These are phyloP conservation scores for Penicillium sp. DNA, from an alignment of 2,329 filamentous ascomycete species.

Conservation along the genomic window DNA sequence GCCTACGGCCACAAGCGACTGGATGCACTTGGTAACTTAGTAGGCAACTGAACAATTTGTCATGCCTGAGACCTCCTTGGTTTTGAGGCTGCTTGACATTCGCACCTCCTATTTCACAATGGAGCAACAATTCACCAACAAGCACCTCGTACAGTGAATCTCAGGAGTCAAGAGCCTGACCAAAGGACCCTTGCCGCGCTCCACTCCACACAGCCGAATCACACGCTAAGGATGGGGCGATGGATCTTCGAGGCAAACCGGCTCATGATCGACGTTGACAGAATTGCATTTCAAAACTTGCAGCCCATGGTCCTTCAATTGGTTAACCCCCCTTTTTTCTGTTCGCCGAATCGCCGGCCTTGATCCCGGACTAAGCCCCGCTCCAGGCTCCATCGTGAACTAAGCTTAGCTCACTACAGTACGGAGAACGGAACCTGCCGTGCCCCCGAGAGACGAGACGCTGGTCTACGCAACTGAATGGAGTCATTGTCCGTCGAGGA, in stretches of 20 bases:
- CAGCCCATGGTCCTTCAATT: neutral
- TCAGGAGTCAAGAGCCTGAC: neutral
- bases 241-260: constrained; percentile 13
- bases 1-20: neutral
- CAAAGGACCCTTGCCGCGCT: constrained; percentile 18
- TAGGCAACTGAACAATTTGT: too few relatives aligned
- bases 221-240: constrained; percentile 22
- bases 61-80: neutral
- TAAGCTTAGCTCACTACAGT: neutral
- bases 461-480: neutral
- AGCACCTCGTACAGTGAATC: neutral
- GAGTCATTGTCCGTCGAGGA: neutral
- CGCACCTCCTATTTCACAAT: neutral
- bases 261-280: constrained; percentile 11
- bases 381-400: neutral
- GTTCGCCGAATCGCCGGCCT: neutral
- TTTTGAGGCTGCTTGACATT: too few relatives aligned
- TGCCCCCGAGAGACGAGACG: neutral
- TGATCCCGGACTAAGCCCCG: neutral
- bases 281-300: constrained; percentile 9
- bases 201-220: constrained; percentile 21
- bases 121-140: neutral
- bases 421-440: neutral
- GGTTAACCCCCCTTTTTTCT: neutral
- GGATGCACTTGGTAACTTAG: neutral